Evolutionary conservation across 2,329 filamentous ascomycete genomes (phyloP).

Genomic region (Ophiostoma sp.): DNA sequence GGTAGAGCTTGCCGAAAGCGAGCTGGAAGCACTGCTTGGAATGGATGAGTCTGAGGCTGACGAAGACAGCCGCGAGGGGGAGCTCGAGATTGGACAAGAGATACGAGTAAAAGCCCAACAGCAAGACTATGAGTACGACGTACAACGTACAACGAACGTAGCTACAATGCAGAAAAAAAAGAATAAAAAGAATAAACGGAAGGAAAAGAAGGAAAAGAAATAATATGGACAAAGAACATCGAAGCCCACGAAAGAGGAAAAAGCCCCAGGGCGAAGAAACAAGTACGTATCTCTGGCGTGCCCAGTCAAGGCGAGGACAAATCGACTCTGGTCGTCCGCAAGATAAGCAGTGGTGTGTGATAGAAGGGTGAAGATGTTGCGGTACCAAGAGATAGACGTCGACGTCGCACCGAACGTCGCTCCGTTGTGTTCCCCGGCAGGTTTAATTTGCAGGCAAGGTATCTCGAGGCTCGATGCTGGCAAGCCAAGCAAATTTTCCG

Average conservation of each 20-base stretch:
- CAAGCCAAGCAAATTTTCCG: background rate
- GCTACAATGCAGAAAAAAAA: too few species aligned
- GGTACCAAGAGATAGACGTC: conserved; percentile 7
- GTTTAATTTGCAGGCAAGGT: too few species aligned
- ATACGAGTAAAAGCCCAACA: too few species aligned
- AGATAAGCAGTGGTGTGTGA: background rate
- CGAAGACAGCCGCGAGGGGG: too few species aligned
- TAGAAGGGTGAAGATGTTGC: background rate
- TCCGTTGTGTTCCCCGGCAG: background rate
- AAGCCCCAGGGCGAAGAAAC: background rate
- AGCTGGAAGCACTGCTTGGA: too few species aligned
- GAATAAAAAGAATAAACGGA: too few species aligned
- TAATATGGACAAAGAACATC: background rate
- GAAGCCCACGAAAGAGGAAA: background rate
- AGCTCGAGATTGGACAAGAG: background rate
- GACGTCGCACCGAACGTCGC: background rate
- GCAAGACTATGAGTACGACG: too few species aligned
- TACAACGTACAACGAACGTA: too few species aligned
- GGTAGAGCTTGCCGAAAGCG: too few species aligned
- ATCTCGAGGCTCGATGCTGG: background rate
- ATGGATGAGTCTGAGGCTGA: too few species aligned
- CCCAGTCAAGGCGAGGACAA: background rate
- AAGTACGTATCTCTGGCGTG: background rate
- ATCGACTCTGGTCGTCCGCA: conserved; percentile 5
- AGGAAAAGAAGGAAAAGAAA: too few species aligned